These are phyloP conservation scores for Alloascoidea africana DNA, from an alignment of 805 yeast genomes.

Conservation along the genomic window DNA sequence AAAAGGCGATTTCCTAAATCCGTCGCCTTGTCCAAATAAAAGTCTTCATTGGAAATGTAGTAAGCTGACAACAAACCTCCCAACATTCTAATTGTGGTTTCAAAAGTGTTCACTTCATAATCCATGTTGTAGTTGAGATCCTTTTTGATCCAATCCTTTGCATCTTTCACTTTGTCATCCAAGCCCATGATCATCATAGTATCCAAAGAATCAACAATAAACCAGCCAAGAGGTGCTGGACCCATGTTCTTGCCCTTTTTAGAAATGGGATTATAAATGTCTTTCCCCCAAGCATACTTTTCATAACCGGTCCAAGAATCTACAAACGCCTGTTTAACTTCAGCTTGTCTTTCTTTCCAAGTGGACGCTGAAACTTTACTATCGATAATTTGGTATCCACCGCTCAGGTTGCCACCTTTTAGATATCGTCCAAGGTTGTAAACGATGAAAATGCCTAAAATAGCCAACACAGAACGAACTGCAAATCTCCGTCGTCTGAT, in stretches of 20 bases:
- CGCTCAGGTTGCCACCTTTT: neutral
- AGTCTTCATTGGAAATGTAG: slow-evolving; percentile 25
- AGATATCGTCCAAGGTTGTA: neutral
- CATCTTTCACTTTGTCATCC: slow-evolving; percentile 21
- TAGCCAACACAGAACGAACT: slow-evolving; percentile 15
- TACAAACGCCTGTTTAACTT: slow-evolving; percentile 22
- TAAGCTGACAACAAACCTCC: slow-evolving; percentile 40
- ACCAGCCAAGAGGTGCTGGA: slow-evolving; percentile 26
- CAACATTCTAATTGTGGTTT: slow-evolving; percentile 33
- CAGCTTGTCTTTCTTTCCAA: slow-evolving; percentile 12
- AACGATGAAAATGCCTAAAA: slow-evolving; percentile 12
- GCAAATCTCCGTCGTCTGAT: slow-evolving; percentile 6
- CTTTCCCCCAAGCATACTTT: slow-evolving; percentile 27
- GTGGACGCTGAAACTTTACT: slow-evolving; percentile 2
- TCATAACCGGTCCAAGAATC: slow-evolving; percentile 30
- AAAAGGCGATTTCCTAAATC: slow-evolving; percentile 32
- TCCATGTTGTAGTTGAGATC: slow-evolving; percentile 46
- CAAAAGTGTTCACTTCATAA: slow-evolving; percentile 30
- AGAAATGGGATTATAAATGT: slow-evolving; percentile 27
- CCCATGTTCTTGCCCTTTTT: slow-evolving; percentile 11
- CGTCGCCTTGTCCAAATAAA: slow-evolving; percentile 24
- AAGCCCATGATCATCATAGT: slow-evolving; percentile 32
- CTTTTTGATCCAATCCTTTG: slow-evolving; percentile 20
- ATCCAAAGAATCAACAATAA: slow-evolving; percentile 36
- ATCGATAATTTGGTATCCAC: neutral